Evolutionary conservation across 768 basidiomycete genomes (phyloP), one percentile per base, ranked within the genome.

Genomic region (Gymnopilus dilepis): DNA sequence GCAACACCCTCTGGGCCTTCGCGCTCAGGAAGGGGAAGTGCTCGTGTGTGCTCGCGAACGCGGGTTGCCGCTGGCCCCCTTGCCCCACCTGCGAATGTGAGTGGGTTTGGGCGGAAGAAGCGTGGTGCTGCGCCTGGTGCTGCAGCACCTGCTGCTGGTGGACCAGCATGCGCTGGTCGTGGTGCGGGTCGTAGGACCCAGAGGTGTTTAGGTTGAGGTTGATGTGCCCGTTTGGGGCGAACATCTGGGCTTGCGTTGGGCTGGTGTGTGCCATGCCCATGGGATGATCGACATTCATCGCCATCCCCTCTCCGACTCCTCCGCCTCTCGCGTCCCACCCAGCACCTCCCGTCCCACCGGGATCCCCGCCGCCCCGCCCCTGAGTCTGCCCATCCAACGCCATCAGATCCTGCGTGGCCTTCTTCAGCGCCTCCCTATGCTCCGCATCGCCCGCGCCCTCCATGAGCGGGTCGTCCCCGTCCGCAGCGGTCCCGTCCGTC

Each of bases 331-430:
- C 58, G 59, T 54, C 58, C 80, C 77, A 86, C 6, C 70, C 74
- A 13, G 73, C 79, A 26, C 77, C 3, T 11, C 34, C 34, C 33
- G n/a, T 12, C 6, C 6, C 6, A 34, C 33, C 33, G 33, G 6
- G 33, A 37, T 8, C 3, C 9, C 15, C 34, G 15, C 11, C 34
- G 15, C 15, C 11, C 33, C 6, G 24, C 43, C 43, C 43, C 43
- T 21, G 43, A 11, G 26, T 26, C 34, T 40, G 33, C 21, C 22
- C 65, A 60, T 89, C 89, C 26, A 92, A 79, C 4, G 89, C 80
- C 87, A 94, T 92, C 43, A 94, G 84, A 73, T 93, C 90, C 73
- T 90, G 92, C 0, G 92, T 94, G 0, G 91, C 91, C 74, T 89
- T 90, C 56, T 88, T 77, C 56, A 94, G 82, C 1, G 87, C 86